phyloP scores from a whole-genome alignment of 768 basidiomycete genomes.

The Rhizopogon sp. region DNA sequence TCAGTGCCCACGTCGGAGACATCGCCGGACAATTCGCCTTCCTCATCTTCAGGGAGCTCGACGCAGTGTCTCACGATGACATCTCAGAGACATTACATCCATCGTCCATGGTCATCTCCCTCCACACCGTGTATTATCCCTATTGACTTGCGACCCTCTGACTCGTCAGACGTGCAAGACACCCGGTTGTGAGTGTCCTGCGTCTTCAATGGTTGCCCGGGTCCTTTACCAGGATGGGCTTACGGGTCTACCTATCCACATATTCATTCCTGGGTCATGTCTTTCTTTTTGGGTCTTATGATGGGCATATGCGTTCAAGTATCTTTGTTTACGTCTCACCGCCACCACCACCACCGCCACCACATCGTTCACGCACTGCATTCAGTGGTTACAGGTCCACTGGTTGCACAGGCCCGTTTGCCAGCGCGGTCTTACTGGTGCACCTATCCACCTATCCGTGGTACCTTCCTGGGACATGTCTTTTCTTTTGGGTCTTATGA shows the following conservation, averaged over 20 bases:
- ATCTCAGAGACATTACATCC: conserved; percentile 13
- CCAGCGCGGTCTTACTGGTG: too few relatives aligned
- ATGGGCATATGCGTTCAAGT: neutral
- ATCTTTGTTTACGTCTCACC: too few relatives aligned
- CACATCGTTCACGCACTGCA: neutral
- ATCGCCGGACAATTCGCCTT: conserved; percentile 13
- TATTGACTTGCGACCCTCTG: neutral
- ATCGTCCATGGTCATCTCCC: conserved; percentile 19
- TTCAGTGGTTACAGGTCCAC: neutral
- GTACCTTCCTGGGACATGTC: too few relatives aligned
- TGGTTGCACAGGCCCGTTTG: too few relatives aligned
- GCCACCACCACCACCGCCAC: neutral
- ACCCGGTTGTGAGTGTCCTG: neutral
- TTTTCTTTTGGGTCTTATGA: too few relatives aligned
- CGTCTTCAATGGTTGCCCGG: neutral
- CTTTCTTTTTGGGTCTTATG: neutral
- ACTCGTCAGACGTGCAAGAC: neutral
- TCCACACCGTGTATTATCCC: neutral
- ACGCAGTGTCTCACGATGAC: neutral
- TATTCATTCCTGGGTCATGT: neutral
- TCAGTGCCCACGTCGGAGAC: conserved; percentile 6
- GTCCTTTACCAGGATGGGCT: neutral
- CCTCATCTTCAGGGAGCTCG: conserved; percentile 16
- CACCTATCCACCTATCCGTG: too few relatives aligned
- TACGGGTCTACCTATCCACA: too few relatives aligned